These are phyloP conservation scores for Sherardia arvensis DNA, from an alignment of 257 asterid species.

Conservation along the genomic window DNA sequence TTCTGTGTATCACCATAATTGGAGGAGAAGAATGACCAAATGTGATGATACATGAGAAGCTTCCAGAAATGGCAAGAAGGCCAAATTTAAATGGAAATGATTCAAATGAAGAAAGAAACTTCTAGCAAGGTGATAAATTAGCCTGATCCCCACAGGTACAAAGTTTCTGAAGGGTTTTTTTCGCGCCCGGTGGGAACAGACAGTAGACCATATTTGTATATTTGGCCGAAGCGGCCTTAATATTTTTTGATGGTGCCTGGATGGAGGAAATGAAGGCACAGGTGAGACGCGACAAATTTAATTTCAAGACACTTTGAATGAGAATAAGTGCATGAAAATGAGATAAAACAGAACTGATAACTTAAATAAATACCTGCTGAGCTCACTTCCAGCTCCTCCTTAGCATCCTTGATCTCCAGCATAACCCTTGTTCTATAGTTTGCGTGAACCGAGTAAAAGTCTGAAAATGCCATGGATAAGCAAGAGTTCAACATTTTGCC, in stretches of 20 bases:
- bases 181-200: too few relatives aligned
- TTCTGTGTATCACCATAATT: not conserved
- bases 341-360: not conserved
- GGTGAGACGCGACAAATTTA: not conserved
- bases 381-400: conserved; percentile 19
- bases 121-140: too few relatives aligned
- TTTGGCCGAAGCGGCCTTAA: not conserved
- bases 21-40: not conserved
- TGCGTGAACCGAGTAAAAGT: conserved; percentile 26
- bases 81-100: too few relatives aligned
- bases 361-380: conserved; percentile 23
- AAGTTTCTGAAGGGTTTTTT: too few relatives aligned
- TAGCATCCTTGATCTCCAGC: conserved; percentile 22
- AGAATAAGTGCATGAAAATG: too few relatives aligned
- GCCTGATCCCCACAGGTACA: not conserved
- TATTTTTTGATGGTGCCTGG: not conserved
- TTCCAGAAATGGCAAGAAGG: too few relatives aligned
- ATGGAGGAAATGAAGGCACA: not conserved
- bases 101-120: too few relatives aligned
- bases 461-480: conserved; percentile 36
- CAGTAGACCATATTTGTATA: too few relatives aligned
- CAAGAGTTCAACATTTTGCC: conserved; percentile 24
- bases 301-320: not conserved
- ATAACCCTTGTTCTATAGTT: conserved; percentile 21
- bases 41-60: not conserved